A percentile compares a stretch with the other conserved stretches of the same genome.
Conservation (phyloP, 306 rosid genomes). For the Heteromeles arbutifolia region DNA sequence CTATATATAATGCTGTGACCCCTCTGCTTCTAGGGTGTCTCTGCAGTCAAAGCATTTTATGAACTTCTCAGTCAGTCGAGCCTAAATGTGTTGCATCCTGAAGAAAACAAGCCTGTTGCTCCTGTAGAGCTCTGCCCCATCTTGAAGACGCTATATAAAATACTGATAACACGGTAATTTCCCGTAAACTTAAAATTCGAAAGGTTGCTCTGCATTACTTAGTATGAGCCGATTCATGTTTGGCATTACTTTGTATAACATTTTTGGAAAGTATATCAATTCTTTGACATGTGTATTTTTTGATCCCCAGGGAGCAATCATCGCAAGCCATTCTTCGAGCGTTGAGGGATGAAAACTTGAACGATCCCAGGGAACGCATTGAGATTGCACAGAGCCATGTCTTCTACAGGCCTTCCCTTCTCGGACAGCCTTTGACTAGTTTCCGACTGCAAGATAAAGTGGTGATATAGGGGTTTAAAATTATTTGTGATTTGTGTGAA, state of each 20-base stretch:
- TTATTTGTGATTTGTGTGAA: no score
- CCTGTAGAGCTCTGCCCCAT: constrained; percentile 93
- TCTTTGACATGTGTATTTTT: neutral
- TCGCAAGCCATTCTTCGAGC: constrained; percentile 77
- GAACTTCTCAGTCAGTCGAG: constrained; percentile 84
- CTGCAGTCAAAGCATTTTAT: constrained; percentile 80
- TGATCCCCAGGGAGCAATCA: constrained; percentile 62
- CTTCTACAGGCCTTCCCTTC: constrained; percentile 87
- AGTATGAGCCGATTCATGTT: neutral
- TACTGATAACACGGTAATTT: constrained; percentile 64
- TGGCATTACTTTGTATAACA: neutral
- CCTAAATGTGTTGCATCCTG: constrained; percentile 81
- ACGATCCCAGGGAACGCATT: constrained; percentile 90
- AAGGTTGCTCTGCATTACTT: neutral
- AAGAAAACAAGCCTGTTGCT: constrained; percentile 79
- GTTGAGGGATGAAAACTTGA: constrained; percentile 78
- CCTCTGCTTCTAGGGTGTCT: constrained; percentile 58
- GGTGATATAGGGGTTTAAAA: neutral
- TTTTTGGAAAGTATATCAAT: neutral
- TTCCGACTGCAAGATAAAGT: constrained; percentile 19
- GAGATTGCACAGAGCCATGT: constrained; percentile 90
- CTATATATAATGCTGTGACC: neutral
- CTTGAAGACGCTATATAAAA: constrained; percentile 78
- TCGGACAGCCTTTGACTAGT: constrained; percentile 48
- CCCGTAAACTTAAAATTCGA: neutral